Base-by-base conservation (phyloP, 1,284 basidiomycete species). In the Leccinum colubrinum region DNA sequence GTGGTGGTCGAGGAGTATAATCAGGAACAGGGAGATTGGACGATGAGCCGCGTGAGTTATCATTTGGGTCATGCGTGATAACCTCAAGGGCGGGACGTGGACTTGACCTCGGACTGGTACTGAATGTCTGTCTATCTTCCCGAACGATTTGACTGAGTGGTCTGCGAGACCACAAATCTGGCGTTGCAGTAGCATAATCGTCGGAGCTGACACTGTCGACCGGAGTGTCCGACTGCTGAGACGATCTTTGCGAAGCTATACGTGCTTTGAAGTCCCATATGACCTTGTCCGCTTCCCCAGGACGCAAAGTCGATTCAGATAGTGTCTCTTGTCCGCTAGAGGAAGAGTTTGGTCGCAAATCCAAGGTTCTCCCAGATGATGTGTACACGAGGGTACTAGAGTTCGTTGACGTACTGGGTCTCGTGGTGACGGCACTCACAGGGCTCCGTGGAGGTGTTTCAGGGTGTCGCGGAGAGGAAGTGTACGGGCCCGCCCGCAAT, bases 391-490 rank as follows among this genome's bases (percentile, higher is more conserved):
- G 63, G 8, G 66, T 63, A 46, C 65, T 59, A 48, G 71, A 67
- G 37, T 66, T 68, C 33, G 71, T 62, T 50, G 77, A 73, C 48
- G 74, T 64, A 51, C 69, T 64, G 59, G 74, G 70, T 55, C 76
- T 73, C 8, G 81, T 80, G 61, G 81, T 81, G 37, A 75, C 72
- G 48, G 83, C 81, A 61, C 80, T 84, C 58, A 81, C 76, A 8
- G 87, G 87, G 58, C 86, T 88, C 27, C 80, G 82, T 56, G 86
- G 84, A 43, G 86, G 83, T 1, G 83, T 74, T 52, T 76, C 72
- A 41, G 65, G 52, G 7, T 63, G 58, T 51, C 75, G 74, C 37
- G 68, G 58, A 11, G 68, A 58, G 56, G 61, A 33, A 48, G 52
- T n/a, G 55, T 75, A 76, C 14, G 52, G 66, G 8, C 72, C 72